Percentiles rank a stretch among this genome's conserved stretches.
These are phyloP conservation scores for Fusarium compactum DNA, from an alignment of 2,329 filamentous ascomycete species.

Conservation along the genomic window DNA sequence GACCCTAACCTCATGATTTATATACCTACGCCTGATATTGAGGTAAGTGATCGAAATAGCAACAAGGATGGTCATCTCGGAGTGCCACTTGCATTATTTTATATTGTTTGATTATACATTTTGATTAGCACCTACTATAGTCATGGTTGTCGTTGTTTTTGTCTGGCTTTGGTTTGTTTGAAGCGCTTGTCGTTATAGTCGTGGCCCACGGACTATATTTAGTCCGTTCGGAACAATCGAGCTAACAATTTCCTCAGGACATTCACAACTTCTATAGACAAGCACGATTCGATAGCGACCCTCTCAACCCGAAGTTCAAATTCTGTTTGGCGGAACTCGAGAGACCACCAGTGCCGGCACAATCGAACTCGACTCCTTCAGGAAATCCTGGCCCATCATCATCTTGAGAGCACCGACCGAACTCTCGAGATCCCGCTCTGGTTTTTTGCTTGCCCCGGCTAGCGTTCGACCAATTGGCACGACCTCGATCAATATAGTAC, in stretches of 20 bases:
- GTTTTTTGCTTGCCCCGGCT: background rate
- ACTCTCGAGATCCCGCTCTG: background rate
- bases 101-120: background rate
- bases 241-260: conserved; percentile 40
- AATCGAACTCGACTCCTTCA: background rate
- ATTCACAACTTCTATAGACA: conserved; percentile 24
- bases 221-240: conserved; percentile 11
- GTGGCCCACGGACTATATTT: conserved; percentile 18
- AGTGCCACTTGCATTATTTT: background rate
- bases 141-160: background rate
- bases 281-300: conserved; percentile 7
- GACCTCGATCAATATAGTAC: background rate
- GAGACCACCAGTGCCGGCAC: background rate
- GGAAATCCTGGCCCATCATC: no score
- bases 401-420: background rate
- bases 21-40: background rate
- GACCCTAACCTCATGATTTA: conserved; percentile 14
- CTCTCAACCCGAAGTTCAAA: background rate
- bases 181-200: background rate
- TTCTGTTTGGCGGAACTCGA: background rate
- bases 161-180: background rate
- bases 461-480: background rate
- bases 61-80: background rate
- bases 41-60: background rate
- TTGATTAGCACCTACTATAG: background rate